phyloP scores from a whole-genome alignment of 23 red algal genomes.

The Agarophyton chilense region DNA sequence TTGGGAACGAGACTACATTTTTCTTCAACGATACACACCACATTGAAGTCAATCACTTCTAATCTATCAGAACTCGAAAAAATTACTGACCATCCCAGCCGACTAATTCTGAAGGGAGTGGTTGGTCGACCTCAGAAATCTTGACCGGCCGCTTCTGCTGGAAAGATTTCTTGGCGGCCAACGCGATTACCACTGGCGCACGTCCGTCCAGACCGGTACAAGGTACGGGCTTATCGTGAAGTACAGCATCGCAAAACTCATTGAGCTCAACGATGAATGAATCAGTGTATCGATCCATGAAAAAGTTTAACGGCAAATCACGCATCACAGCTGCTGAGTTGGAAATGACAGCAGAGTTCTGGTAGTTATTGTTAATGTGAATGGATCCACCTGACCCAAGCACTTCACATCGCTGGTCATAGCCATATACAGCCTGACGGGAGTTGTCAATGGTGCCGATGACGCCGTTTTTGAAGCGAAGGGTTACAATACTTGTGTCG shows the following conservation, averaged over 20 bases:
- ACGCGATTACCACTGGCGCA: constrained; percentile 94
- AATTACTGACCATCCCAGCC: constrained; percentile 89
- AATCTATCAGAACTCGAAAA: background rate
- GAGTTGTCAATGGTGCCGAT: constrained; percentile 98
- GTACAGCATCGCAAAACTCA: constrained; percentile 80
- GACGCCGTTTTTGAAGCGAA: constrained; percentile 89
- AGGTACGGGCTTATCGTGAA: constrained; percentile 82
- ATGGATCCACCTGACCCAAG: constrained; percentile 93
- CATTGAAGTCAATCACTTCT: background rate
- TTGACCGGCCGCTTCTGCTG: constrained; percentile 81
- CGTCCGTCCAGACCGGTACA: constrained; percentile 96
- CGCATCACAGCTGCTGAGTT: constrained; percentile 82
- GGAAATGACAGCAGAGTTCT: constrained; percentile 95
- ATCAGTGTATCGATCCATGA: constrained; percentile 99
- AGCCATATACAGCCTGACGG: constrained; percentile 96
- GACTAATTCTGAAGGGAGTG: constrained; percentile 66
- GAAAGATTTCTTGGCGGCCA: constrained; percentile 94
- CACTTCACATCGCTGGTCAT: constrained; percentile 99
- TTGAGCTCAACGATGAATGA: constrained; percentile 95
- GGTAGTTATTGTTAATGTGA: constrained; percentile 98
- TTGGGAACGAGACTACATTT: no score
- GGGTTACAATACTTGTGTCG: constrained; percentile 92
- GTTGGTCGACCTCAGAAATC: constrained; percentile 79
- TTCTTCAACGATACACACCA: background rate
- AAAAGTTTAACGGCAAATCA: constrained; percentile 98